Conservation (phyloP, 148 eudicot species). For the Amaranthus hypochondriacus region DNA sequence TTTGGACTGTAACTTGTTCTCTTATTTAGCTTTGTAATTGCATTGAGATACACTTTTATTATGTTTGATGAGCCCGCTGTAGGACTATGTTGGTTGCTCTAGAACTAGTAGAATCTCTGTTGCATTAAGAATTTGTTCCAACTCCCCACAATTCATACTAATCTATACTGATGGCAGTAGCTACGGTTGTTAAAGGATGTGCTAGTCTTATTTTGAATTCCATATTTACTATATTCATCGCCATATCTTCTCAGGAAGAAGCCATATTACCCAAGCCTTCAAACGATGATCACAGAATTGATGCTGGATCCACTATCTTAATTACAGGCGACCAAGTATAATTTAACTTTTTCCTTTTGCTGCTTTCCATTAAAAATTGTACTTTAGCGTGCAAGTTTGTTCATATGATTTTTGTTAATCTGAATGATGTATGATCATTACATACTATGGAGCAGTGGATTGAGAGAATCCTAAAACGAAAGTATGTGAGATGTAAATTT, state of each 20-base stretch:
- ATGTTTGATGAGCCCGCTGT: slow-evolving; percentile 1
- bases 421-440: not conserved
- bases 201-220: slow-evolving; percentile 14
- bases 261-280: slow-evolving; percentile 49
- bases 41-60: not conserved
- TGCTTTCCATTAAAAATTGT: slow-evolving; percentile 7
- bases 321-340: slow-evolving; percentile 89
- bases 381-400: not conserved
- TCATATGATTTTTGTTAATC: not conserved
- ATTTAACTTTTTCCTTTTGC: slow-evolving; percentile 19
- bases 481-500: not conserved
- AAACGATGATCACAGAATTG: slow-evolving; percentile 44
- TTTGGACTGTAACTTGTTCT: not conserved
- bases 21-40: not conserved
- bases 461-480: not conserved
- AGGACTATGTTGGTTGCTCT: not conserved
- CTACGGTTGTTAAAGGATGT: slow-evolving; percentile 12
- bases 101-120: not conserved
- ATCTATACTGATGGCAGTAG: slow-evolving; percentile 8
- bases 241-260: slow-evolving; percentile 60
- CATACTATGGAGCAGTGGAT: not conserved
- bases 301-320: slow-evolving; percentile 60
- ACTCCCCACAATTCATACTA: slow-evolving; percentile 6
- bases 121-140: slow-evolving; percentile 7
- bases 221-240: slow-evolving; percentile 30